Evolutionary conservation across 192 early-diverging fungal species (phyloP), one percentile per base, ranked within the genome.

Genomic region (Phlyctochytrium planicorne): DNA sequence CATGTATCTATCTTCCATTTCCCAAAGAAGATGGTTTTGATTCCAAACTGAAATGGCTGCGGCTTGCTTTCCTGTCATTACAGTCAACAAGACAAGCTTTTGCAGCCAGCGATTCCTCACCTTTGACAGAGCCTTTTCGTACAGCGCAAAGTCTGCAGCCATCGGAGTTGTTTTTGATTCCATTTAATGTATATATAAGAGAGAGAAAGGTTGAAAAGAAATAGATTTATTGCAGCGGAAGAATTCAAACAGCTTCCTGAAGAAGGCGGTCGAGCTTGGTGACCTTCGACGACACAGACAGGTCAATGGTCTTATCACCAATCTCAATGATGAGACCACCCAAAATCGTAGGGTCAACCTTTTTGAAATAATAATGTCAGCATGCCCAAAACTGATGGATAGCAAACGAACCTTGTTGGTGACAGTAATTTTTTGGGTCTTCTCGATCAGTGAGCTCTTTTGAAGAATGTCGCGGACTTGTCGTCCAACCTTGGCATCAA

Each of bases 291-390:
- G 94, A 88, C 62, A 94, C 93, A 24, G 94, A 95, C 82, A 98
- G 90, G 80, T 98, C 96, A 72, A 98, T 96, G 73, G 94, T 97
- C 83, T 94, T 93, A 84, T 95, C 96, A 71, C 96, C 94, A 78
- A 96, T 83, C 80, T 98, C 96, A 61, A 98, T 90, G 75, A 97
- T 82, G 80, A 98, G 88, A 69, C 96, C 96, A 75, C 96, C 96
- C 63, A 98, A 75, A 71, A 98, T 92, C 77, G 84, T 79, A 65
- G 94, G 88, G 80, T 97, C 93, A 77, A 93, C 84, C 90, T 91
- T 52, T 25, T 32, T 1, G 24, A 23, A 24, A 37, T n/a, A n/a
- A n/a, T n/a, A n/a, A n/a, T n/a, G n/a, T n/a, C n/a, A n/a, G n/a
- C n/a, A n/a, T 57, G 33, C 16, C 25, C 23, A 31, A 61, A 40